These are phyloP conservation scores for Neophaeococcomyces aloes DNA, from an alignment of 2,329 filamentous ascomycete species.

Conservation along the genomic window DNA sequence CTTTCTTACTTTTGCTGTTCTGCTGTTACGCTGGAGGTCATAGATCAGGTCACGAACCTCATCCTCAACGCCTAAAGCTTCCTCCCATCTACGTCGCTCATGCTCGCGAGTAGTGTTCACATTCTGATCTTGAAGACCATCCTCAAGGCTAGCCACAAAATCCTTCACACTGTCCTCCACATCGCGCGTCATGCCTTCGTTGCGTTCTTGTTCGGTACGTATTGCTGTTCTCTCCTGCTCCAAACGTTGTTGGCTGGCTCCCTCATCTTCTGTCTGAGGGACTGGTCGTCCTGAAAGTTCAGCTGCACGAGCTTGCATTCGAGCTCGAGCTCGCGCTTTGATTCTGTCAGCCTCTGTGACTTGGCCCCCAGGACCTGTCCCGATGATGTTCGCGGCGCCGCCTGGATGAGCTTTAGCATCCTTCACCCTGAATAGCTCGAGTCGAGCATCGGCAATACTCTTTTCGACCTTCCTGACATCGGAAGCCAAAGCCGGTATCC, in stretches of 20 bases:
- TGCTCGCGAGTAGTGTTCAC: conserved; percentile 72
- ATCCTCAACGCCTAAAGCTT: conserved; percentile 89
- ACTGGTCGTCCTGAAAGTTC: conserved; percentile 78
- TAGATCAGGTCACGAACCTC: conserved; percentile 97
- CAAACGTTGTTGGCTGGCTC: conserved; percentile 68
- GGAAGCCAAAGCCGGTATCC: conserved; percentile 82
- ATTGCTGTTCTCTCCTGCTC: conserved; percentile 79
- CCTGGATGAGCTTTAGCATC: conserved; percentile 87
- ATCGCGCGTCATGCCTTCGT: conserved; percentile 92
- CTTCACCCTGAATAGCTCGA: conserved; percentile 86
- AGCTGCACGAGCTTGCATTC: conserved; percentile 97
- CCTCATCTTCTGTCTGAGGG: conserved; percentile 59
- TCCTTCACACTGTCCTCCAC: conserved; percentile 93
- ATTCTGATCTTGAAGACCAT: conserved; percentile 70
- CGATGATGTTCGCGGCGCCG: conserved; percentile 69
- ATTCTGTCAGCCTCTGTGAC: conserved; percentile 90
- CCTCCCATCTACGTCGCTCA: conserved; percentile 88
- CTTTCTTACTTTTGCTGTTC: conserved; percentile 58
- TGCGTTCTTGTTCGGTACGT: conserved; percentile 77
- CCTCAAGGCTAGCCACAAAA: conserved; percentile 74
- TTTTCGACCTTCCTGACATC: conserved; percentile 85
- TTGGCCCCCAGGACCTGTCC: conserved; percentile 79
- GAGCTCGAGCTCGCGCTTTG: conserved; percentile 88
- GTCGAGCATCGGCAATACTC: conserved; percentile 77
- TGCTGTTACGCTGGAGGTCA: conserved; percentile 78